Percentiles rank a stretch among this genome's conserved stretches.
Conservation (phyloP, 2,329 filamentous ascomycete species). For the Diaporthe caulivora region DNA sequence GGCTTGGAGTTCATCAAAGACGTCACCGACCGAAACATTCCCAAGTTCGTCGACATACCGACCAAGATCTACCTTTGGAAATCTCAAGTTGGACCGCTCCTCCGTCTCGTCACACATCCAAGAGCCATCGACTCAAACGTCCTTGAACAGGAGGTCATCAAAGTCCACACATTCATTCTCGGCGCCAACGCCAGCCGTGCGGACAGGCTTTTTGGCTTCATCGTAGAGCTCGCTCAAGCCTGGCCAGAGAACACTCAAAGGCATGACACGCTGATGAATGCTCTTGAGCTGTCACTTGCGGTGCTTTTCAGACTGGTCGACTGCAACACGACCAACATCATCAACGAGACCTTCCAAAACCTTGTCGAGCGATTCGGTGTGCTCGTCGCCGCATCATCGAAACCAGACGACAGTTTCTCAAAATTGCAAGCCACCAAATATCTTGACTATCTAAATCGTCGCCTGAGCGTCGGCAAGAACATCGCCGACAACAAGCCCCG, state of each 20-base stretch:
- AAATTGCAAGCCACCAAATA: conserved; percentile 34
- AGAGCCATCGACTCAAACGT: conserved; percentile 52
- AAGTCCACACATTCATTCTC: conserved; percentile 50
- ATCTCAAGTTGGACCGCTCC: conserved; percentile 47
- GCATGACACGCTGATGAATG: conserved; percentile 35
- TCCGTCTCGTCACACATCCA: conserved; percentile 51
- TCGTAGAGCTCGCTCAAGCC: conserved; percentile 36
- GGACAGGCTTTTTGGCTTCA: conserved; percentile 48
- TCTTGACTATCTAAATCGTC: conserved; percentile 35
- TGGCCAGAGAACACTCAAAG: neutral
- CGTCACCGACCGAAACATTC: neutral
- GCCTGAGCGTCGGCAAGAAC: conserved; percentile 17
- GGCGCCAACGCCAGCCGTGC: conserved; percentile 50
- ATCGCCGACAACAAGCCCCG: neutral
- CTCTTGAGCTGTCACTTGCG: conserved; percentile 39
- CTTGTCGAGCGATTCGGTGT: neutral
- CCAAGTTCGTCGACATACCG: neutral
- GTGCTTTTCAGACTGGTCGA: conserved; percentile 42
- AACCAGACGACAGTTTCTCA: neutral
- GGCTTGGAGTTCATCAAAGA: conserved; percentile 38
- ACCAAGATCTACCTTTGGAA: conserved; percentile 28
- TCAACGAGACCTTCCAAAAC: conserved; percentile 35
- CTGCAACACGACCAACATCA: conserved; percentile 39
- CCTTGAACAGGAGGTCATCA: conserved; percentile 53
- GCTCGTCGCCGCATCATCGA: neutral